phyloP scores from a whole-genome alignment of 1,284 basidiomycete genomes.

The Erythrobasidium hasegawianum region DNA sequence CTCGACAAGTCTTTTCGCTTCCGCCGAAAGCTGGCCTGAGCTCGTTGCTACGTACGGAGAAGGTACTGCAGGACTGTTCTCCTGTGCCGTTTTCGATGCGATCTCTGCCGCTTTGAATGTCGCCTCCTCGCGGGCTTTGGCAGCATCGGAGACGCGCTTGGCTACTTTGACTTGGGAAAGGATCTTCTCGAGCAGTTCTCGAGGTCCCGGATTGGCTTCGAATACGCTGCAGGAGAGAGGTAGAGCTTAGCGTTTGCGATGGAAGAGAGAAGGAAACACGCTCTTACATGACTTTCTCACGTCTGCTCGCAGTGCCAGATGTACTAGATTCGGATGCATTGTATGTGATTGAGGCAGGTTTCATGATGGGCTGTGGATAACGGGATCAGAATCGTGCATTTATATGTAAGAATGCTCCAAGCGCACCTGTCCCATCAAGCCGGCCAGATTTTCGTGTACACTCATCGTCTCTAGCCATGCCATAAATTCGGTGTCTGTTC shows the following conservation, averaged over 20 bases:
- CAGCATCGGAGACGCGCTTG: slow-evolving; percentile 70
- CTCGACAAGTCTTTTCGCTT: slow-evolving; percentile 52
- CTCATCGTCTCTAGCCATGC: slow-evolving; percentile 65
- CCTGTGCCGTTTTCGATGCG: slow-evolving; percentile 8
- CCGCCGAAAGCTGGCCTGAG: slow-evolving; percentile 76
- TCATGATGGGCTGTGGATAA: slow-evolving; percentile 32
- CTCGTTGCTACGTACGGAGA: slow-evolving; percentile 49
- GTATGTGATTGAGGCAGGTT: slow-evolving; percentile 14
- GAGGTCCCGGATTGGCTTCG: slow-evolving; percentile 79
- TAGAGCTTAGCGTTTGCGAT: neutral
- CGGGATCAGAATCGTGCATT: neutral
- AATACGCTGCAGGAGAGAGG: slow-evolving; percentile 58
- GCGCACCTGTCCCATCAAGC: slow-evolving; percentile 73
- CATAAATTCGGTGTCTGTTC: slow-evolving; percentile 29
- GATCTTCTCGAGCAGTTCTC: slow-evolving; percentile 81
- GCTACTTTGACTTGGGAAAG: slow-evolving; percentile 84
- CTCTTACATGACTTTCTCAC: slow-evolving; percentile 31
- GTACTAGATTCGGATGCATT: neutral
- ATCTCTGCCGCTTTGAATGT: slow-evolving; percentile 1
- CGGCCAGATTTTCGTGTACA: slow-evolving; percentile 79
- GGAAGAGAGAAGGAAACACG: neutral
- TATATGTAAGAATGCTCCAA: too few species aligned
- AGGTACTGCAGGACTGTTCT: neutral
- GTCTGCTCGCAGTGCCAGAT: neutral
- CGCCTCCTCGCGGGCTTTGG: slow-evolving; percentile 54